Conservation (phyloP, 1,284 basidiomycete genomes). For the Abortiporus biennis region DNA sequence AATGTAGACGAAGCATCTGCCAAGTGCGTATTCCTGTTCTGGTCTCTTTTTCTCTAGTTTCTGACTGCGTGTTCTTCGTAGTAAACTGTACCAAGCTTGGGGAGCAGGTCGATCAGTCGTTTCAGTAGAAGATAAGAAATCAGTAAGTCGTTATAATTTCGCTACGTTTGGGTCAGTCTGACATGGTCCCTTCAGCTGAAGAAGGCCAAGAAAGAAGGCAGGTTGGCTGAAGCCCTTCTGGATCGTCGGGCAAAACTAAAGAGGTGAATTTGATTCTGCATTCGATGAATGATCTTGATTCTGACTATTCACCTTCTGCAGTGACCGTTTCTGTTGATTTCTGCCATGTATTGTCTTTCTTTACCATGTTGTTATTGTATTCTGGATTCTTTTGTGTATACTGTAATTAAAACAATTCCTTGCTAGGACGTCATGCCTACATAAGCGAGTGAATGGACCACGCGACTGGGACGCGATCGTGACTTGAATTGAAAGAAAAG, state of each 20-base stretch:
- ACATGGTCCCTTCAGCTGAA: conserved; percentile 54
- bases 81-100: conserved; percentile 81
- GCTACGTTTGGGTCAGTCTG: conserved; percentile 2
- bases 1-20: conserved; percentile 62
- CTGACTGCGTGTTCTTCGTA: conserved; percentile 24
- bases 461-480: too few relatives aligned
- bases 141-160: conserved; percentile 34
- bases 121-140: conserved; percentile 66
- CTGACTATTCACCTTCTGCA: too few relatives aligned
- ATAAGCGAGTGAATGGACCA: too few relatives aligned
- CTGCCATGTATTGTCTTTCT: neutral
- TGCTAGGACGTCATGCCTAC: too few relatives aligned
- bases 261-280: conserved; percentile 68
- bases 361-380: neutral
- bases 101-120: conserved; percentile 75
- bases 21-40: conserved; percentile 49
- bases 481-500: too few relatives aligned
- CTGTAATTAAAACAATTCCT: neutral
- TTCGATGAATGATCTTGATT: too few relatives aligned
- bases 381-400: neutral
- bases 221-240: conserved; percentile 82
- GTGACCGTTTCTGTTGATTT: conserved; percentile 18
- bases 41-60: conserved; percentile 1
- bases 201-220: conserved; percentile 81
- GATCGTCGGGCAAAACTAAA: conserved; percentile 89